Evolutionary conservation across 108 stramenopile species (phyloP), one percentile per base, ranked within the genome.

Genomic region (Cyclostephanos invisitatus): DNA sequence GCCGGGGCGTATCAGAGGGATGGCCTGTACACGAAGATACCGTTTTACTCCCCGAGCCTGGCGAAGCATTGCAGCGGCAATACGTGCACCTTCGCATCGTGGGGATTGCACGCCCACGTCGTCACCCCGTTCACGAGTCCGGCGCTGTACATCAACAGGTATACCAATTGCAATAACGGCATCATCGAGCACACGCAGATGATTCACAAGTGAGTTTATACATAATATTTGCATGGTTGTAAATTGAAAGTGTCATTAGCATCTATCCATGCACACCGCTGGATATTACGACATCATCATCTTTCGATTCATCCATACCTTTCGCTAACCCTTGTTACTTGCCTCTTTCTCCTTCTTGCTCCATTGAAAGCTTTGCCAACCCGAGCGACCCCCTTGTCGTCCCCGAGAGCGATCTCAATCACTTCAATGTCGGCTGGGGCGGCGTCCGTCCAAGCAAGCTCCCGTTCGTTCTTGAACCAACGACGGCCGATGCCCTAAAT

Each of bases 171-270:
- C 24, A 60, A 70, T 2, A 53, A 50, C 17, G 74, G 74, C 9
- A 27, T 75, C 28, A 75, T 75, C n/a, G 74, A 75, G 27, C 65
- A 67, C 28, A 71, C 70, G 20, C 59, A 70, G 20, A 51, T 67
- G 64, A 53, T 75, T 25, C 69, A 75, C 38, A 75, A 75, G 59
- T 70, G 35, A 64, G 74, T 51, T 64, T 22, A 61, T 29, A 29
- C 20, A 29, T 7, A 4, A 22, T 32, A 18, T 18, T 2, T 28
- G 15, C 11, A 25, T 2, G n/a, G n/a, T n/a, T n/a, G n/a, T n/a
- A n/a, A n/a, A n/a, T n/a, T 15, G 22, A 5, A 11, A 25, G 9
- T 54, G 53, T 32, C 25, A 54, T 54, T 24, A n/a, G n/a, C n/a
- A n/a, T n/a, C n/a, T n/a, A n/a, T n/a, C n/a, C n/a, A n/a, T n/a